A percentile compares a stretch with the other conserved stretches of the same genome.
Conservation (phyloP, 371 early-diverging fungal genomes). For the Mortierella sp. region DNA sequence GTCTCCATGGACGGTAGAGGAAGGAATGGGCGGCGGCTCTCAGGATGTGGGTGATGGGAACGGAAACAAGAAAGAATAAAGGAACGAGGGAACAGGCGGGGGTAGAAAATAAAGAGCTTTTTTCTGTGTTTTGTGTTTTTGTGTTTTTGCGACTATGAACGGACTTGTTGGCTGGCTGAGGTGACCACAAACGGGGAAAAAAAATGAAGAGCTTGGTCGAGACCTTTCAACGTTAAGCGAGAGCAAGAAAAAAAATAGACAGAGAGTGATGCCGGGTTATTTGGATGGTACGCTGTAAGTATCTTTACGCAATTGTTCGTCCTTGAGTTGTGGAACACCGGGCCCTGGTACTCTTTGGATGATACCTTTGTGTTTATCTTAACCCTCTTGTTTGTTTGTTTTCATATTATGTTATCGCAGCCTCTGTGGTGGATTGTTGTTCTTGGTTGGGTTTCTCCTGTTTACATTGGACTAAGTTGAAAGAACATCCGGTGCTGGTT, state of each 20-base stretch:
- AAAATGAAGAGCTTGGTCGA: too few species aligned
- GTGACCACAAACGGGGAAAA: too few species aligned
- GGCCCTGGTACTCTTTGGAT: neutral
- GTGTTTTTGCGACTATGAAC: neutral
- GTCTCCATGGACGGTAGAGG: neutral
- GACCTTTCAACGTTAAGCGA: too few species aligned
- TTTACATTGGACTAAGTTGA: too few species aligned
- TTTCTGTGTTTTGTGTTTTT: neutral
- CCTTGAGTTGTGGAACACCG: neutral
- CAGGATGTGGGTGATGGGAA: slow-evolving; percentile 2
- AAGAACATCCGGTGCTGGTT: too few species aligned
- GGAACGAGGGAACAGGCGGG: neutral
- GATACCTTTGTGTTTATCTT: neutral
- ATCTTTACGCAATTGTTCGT: neutral
- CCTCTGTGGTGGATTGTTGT: neutral
- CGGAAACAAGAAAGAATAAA: neutral
- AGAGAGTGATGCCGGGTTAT: too few species aligned
- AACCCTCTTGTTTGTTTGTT: neutral
- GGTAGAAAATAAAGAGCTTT: neutral
- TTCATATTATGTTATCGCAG: neutral
- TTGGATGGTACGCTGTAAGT: too few species aligned
- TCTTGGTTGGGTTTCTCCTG: neutral
- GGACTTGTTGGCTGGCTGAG: neutral
- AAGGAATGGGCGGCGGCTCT: neutral
- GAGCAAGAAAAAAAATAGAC: too few species aligned